A percentile compares a stretch with the other conserved stretches of the same genome.
Conservation (phyloP, 768 basidiomycete species). For the Russula dissimulans region DNA sequence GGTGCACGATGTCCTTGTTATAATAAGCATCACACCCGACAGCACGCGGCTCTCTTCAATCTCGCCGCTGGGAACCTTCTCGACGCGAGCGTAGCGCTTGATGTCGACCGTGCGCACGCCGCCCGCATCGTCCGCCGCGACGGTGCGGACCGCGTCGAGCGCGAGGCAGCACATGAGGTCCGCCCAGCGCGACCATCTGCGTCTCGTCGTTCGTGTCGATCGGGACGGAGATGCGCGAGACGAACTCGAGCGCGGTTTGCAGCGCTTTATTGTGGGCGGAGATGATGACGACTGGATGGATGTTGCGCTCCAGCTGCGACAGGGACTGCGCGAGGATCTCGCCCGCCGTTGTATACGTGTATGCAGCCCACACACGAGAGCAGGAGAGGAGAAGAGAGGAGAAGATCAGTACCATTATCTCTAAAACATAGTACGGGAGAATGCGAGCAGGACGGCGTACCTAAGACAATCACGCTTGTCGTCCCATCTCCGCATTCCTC, state of each 20-base stretch:
- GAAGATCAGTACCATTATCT: not conserved
- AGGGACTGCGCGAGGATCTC: conserved; percentile 96
- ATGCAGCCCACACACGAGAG: no score
- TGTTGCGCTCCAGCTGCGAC: conserved; percentile 88
- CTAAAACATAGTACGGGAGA: not conserved
- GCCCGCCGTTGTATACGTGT: conserved; percentile 47
- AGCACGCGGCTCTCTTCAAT: conserved; percentile 88
- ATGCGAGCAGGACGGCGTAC: conserved; percentile 34
- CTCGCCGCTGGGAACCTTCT: conserved; percentile 96
- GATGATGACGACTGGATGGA: conserved; percentile 98
- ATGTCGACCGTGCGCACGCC: conserved; percentile 89
- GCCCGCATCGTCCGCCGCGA: conserved; percentile 66
- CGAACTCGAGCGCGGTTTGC: conserved; percentile 81
- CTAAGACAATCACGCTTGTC: conserved; percentile 95
- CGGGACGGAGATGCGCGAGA: conserved; percentile 79
- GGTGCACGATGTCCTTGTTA: conserved; percentile 99
- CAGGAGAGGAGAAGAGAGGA: not conserved
- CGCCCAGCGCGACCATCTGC: conserved; percentile 93
- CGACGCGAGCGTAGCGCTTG: conserved; percentile 94
- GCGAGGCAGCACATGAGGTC: conserved; percentile 97
- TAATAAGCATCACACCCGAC: conserved; percentile 82
- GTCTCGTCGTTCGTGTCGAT: conserved; percentile 79
- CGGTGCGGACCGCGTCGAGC: conserved; percentile 83
- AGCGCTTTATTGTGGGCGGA: conserved; percentile 96
- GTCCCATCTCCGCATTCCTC: conserved; percentile 99